phyloP scores from a whole-genome alignment of 73 alveolate species.

The Paraurostyla sp. region DNA sequence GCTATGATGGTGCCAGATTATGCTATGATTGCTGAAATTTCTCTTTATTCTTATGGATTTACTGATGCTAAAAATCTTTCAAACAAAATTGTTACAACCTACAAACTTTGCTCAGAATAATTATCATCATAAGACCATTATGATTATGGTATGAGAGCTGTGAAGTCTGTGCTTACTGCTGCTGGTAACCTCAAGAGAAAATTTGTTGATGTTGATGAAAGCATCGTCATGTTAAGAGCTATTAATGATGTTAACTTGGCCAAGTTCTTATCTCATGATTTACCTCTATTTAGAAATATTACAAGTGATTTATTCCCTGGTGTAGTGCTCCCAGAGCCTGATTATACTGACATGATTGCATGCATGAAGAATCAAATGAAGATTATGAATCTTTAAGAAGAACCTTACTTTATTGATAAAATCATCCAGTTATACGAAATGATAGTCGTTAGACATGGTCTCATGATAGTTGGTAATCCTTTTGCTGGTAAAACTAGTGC shows the following conservation, averaged over 20 bases:
- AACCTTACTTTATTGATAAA: conserved; percentile 95
- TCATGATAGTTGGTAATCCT: conserved; percentile 99
- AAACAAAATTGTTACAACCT: conserved; percentile 95
- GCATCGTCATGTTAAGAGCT: conserved; percentile 97
- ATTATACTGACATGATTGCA: conserved; percentile 93
- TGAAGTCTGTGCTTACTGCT: conserved; percentile 95
- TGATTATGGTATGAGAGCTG: conserved; percentile 99
- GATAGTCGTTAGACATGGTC: conserved; percentile 99
- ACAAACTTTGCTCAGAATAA: conserved; percentile 97
- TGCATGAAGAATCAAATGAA: conserved; percentile 85
- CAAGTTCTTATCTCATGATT: conserved; percentile 97
- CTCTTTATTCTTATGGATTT: conserved; percentile 97
- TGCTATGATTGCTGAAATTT: conserved; percentile 98
- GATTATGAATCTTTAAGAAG: conserved; percentile 90
- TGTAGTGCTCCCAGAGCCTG: conserved; percentile 97
- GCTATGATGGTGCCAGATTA: conserved; percentile 99
- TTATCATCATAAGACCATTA: conserved; percentile 97
- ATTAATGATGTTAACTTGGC: conserved; percentile 99
- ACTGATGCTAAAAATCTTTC: conserved; percentile 96
- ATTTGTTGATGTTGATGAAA: conserved; percentile 95
- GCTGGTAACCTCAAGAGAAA: conserved; percentile 98
- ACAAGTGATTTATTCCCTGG: conserved; percentile 99
- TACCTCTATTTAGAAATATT: conserved; percentile 97
- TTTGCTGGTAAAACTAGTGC: conserved; percentile 99
- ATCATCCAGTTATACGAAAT: conserved; percentile 98